Conservation (phyloP, 495 filamentous ascomycete genomes). For the Chaetomium cochliodes region DNA sequence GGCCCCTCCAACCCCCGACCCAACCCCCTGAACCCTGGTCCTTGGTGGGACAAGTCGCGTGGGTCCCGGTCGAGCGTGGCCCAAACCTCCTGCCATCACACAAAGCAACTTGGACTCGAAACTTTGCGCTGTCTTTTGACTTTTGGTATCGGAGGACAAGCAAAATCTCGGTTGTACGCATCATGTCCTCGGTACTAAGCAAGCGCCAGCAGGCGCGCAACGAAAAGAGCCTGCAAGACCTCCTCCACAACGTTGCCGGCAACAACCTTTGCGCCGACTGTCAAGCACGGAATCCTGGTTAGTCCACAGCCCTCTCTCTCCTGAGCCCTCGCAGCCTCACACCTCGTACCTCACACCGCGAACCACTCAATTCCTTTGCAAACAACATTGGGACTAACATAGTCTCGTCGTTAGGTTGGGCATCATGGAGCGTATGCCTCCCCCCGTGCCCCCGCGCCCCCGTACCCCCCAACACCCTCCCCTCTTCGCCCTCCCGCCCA, state of each 20-base stretch:
- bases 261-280: conserved; percentile 97
- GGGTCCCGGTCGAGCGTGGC: conserved; percentile 5
- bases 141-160: conserved; percentile 6
- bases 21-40: conserved; percentile 11
- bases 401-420: conserved; percentile 68
- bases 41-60: conserved; percentile 22
- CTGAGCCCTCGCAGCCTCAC: no score
- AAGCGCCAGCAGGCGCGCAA: conserved; percentile 98
- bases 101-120: conserved; percentile 11
- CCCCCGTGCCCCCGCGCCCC: no score
- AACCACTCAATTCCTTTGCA: conserved; percentile 7
- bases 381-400: conserved; percentile 20
- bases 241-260: conserved; percentile 81
- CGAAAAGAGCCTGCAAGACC: conserved; percentile 84
- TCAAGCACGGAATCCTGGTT: conserved; percentile 87
- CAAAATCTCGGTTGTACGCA: conserved; percentile 22
- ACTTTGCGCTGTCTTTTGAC: neutral
- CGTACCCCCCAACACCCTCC: no score
- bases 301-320: conserved; percentile 35
- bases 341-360: no score
- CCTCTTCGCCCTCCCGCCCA: neutral
- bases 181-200: conserved; percentile 57
- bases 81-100: conserved; percentile 24
- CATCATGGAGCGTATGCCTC: conserved; percentile 91
- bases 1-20: neutral